phyloP scores from a whole-genome alignment of 2,329 filamentous ascomycete species.

The Cladosporium cucumerinum region DNA sequence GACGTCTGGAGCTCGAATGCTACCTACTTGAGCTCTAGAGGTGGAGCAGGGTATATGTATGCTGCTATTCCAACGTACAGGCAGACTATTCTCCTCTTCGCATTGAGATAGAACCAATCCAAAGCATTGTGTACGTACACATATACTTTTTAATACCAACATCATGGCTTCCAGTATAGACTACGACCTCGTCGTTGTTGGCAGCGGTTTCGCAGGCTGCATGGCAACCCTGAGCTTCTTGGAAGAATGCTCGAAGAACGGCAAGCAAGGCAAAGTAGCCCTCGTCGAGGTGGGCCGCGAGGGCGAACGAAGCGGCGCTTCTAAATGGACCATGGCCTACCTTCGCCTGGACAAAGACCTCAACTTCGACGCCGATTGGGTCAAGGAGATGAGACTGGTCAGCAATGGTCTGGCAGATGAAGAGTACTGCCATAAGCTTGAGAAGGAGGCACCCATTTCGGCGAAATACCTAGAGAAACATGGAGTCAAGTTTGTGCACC shows the following conservation, averaged over 20 bases:
- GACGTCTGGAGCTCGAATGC: conserved; percentile 8
- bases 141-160: not conserved
- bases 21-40: not conserved
- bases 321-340: conserved; percentile 42
- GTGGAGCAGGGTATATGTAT: not conserved
- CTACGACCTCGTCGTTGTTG: conserved; percentile 42
- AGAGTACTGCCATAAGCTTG: conserved; percentile 41
- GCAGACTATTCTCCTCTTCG: not conserved
- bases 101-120: not conserved
- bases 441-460: conserved; percentile 36
- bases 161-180: conserved; percentile 30
- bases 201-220: conserved; percentile 41
- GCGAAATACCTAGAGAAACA: conserved; percentile 39
- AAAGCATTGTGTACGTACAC: not conserved
- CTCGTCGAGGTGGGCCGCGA: conserved; percentile 40
- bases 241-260: conserved; percentile 37
- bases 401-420: conserved; percentile 40
- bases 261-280: conserved; percentile 38
- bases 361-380: conserved; percentile 36
- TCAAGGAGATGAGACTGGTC: conserved; percentile 36
- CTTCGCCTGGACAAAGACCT: conserved; percentile 40
- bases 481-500: conserved; percentile 37
- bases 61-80: not conserved
- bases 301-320: conserved; percentile 41
- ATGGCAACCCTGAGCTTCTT: conserved; percentile 42